A percentile compares a stretch with the other conserved stretches of the same genome.
Evolutionary conservation across 2,329 filamentous ascomycete species (phyloP).

Genomic region (Diplodia corticola): DNA sequence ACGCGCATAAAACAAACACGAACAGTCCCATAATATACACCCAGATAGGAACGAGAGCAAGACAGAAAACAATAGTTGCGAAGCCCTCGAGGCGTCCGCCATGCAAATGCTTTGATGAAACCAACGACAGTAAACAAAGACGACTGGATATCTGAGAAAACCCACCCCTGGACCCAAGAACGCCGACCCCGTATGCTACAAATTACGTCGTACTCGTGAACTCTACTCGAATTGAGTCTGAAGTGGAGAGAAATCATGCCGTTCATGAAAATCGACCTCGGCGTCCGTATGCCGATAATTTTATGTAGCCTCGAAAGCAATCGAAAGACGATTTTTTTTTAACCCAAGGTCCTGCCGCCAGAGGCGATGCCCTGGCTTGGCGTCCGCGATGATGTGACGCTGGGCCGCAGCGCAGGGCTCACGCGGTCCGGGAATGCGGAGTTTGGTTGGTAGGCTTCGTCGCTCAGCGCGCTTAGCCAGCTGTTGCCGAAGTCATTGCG

Average conservation of each 20-base stretch:
- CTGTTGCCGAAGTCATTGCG: constrained; percentile 82
- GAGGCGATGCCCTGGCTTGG: constrained; percentile 43
- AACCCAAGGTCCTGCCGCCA: constrained; percentile 41
- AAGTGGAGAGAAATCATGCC: constrained; percentile 23
- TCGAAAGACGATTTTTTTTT: constrained; percentile 27
- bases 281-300: not conserved
- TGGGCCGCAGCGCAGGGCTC: constrained; percentile 35
- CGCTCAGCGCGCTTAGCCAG: constrained; percentile 83
- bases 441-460: constrained; percentile 57
- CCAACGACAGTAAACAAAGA: constrained; percentile 16
- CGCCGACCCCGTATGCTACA: constrained; percentile 22
- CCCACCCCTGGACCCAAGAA: constrained; percentile 11
- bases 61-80: not conserved
- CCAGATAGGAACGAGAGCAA: constrained; percentile 1
- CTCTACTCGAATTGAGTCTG: not conserved
- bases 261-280: constrained; percentile 16
- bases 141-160: constrained; percentile 24
- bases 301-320: constrained; percentile 4
- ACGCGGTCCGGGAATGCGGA: constrained; percentile 14
- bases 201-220: constrained; percentile 20
- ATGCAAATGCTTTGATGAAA: constrained; percentile 22
- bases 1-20: constrained; percentile 7
- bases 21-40: constrained; percentile 22
- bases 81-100: constrained; percentile 10
- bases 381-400: constrained; percentile 31